A percentile compares a stretch with the other conserved stretches of the same genome.
Evolutionary conservation across 75 land plant genomes (phyloP).

Genomic region (Pseudotsuga menziesii): DNA sequence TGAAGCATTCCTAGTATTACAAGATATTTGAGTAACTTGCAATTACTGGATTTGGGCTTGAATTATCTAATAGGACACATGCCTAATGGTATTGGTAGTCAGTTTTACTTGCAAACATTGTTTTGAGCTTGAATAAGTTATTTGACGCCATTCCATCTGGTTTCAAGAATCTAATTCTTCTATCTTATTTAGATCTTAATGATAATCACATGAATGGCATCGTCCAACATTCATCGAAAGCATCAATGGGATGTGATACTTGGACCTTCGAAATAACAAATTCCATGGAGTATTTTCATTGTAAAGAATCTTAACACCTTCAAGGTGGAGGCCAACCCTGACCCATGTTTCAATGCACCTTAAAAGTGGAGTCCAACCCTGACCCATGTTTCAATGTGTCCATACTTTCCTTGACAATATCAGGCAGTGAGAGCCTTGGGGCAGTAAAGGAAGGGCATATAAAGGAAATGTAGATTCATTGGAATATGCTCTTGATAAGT

Average conservation of each 20-base stretch:
- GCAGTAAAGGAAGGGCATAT: conserved; percentile 19
- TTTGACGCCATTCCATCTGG: conserved; percentile 19
- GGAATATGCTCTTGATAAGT: conserved; percentile 9
- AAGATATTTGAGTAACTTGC: conserved; percentile 16
- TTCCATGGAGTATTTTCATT: conserved; percentile 33
- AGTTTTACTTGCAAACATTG: conserved; percentile 11
- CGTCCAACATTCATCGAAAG: conserved; percentile 14
- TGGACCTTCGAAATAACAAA: conserved; percentile 38
- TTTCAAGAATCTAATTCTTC: conserved; percentile 15
- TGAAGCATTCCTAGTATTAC: too few relatives aligned
- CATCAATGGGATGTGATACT: conserved; percentile 20
- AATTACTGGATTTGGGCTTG: conserved; percentile 18
- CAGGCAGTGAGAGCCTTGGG: conserved; percentile 28
- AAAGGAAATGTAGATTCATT: neutral
- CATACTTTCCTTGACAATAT: conserved; percentile 13
- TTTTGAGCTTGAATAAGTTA: conserved; percentile 20
- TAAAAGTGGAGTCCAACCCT: conserved; percentile 17
- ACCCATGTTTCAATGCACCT: conserved; percentile 32
- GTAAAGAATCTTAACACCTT: conserved; percentile 29
- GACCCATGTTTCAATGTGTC: conserved; percentile 29
- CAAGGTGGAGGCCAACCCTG: conserved; percentile 13
- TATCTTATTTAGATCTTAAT: conserved; percentile 29
- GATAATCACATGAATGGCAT: conserved; percentile 28
- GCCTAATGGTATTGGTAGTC: conserved; percentile 17
- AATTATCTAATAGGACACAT: conserved; percentile 21